phyloP scores from a whole-genome alignment of 805 yeast genomes.

The Cyberlindnera nakhonratchasimensis region DNA sequence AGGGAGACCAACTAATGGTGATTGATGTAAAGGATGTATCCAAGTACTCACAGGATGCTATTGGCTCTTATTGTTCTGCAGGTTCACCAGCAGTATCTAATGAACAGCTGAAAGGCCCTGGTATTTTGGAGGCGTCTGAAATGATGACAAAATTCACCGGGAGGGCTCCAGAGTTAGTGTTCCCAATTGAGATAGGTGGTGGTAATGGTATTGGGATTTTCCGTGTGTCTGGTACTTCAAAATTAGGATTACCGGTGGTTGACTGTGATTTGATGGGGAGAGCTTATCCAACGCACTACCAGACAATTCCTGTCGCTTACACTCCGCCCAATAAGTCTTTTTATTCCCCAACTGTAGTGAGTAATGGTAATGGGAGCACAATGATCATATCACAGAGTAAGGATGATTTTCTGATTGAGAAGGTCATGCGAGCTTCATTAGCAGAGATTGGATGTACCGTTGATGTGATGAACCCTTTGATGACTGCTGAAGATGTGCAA shows the following conservation, averaged over 20 bases:
- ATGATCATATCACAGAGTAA: constrained; percentile 33
- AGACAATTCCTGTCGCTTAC: constrained; percentile 29
- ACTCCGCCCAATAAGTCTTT: constrained; percentile 22
- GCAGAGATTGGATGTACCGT: constrained; percentile 42
- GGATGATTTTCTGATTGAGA: constrained; percentile 35
- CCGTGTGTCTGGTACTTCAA: constrained; percentile 17
- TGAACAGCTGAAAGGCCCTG: constrained; percentile 37
- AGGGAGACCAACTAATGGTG: constrained; percentile 35
- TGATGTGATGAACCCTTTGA: constrained; percentile 31
- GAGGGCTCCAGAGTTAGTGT: constrained; percentile 32
- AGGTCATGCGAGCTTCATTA: constrained; percentile 38
- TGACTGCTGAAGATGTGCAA: constrained; percentile 30
- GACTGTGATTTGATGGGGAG: constrained; percentile 46
- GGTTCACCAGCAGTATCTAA: constrained; percentile 24
- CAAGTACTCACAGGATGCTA: constrained; percentile 23
- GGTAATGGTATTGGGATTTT: constrained; percentile 37
- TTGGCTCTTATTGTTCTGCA: constrained; percentile 32
- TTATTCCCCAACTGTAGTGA: constrained; percentile 29
- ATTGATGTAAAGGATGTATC: constrained; percentile 27
- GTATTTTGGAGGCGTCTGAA: constrained; percentile 23
- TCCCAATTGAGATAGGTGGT: constrained; percentile 44
- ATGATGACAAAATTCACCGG: constrained; percentile 31
- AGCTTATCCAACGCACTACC: constrained; percentile 45
- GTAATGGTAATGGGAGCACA: constrained; percentile 43
- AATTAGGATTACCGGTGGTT: constrained; percentile 32